These are phyloP conservation scores for Mycena filopes DNA, from an alignment of 768 basidiomycete genomes.

Conservation along the genomic window DNA sequence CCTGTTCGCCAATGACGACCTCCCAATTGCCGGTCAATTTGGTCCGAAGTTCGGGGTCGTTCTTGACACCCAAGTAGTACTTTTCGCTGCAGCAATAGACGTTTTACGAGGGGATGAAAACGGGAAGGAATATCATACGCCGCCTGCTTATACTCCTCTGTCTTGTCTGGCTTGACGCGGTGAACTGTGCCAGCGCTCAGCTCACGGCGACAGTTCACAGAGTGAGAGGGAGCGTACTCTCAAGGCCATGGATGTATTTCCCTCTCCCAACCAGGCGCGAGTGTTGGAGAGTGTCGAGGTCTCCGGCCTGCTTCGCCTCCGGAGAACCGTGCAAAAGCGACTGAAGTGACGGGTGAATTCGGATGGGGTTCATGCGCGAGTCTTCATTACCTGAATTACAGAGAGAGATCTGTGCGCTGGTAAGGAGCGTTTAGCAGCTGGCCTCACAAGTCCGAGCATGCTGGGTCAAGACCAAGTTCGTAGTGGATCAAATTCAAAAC, in stretches of 20 bases:
- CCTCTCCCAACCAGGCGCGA: conserved; percentile 90
- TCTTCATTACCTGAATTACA: conserved; percentile 62
- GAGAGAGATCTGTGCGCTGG: conserved; percentile 62
- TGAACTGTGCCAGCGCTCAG: conserved; percentile 68
- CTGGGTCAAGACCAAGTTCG: neutral
- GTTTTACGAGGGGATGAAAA: conserved; percentile 7
- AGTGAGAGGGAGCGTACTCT: conserved; percentile 62
- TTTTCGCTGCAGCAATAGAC: conserved; percentile 65
- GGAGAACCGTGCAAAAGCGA: conserved; percentile 93
- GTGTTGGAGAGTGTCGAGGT: conserved; percentile 81
- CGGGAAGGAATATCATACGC: conserved; percentile 65
- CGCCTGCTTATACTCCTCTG: conserved; percentile 87
- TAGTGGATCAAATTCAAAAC: neutral
- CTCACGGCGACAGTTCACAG: neutral
- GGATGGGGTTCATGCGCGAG: conserved; percentile 22
- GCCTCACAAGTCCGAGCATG: conserved; percentile 30
- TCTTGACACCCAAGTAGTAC: conserved; percentile 85
- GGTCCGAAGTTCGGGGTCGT: conserved; percentile 77
- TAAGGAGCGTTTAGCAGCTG: conserved; percentile 25
- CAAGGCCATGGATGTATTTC: conserved; percentile 93
- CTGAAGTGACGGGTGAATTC: conserved; percentile 54
- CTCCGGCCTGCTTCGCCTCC: conserved; percentile 87
- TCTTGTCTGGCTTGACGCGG: conserved; percentile 82
- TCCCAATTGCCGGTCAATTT: conserved; percentile 97
- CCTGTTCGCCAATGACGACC: conserved; percentile 88